Evolutionary conservation across 2,329 filamentous ascomycete species (phyloP).

Genomic region (Zasmidium cellare): DNA sequence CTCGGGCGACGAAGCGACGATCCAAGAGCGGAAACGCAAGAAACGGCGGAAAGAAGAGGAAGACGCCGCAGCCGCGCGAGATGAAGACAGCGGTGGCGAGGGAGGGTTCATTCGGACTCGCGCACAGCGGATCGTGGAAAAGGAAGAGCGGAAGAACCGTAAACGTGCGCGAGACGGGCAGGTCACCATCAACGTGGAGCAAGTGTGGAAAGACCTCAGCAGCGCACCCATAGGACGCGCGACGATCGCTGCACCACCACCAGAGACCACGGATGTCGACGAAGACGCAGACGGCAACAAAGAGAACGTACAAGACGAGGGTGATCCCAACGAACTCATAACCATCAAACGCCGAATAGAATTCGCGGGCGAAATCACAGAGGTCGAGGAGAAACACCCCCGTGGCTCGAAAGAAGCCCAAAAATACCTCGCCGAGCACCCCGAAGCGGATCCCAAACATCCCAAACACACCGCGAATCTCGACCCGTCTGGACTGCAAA

Average conservation of each 20-base stretch:
- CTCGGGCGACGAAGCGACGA: slow-evolving; percentile 59
- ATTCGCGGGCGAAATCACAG: slow-evolving; percentile 57
- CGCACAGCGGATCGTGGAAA: slow-evolving; percentile 52
- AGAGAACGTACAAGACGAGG: slow-evolving; percentile 19
- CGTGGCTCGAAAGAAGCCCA: slow-evolving; percentile 57
- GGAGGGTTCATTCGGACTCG: slow-evolving; percentile 56
- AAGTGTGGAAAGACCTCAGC: slow-evolving; percentile 56
- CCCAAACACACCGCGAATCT: slow-evolving; percentile 24
- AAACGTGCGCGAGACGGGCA: slow-evolving; percentile 44
- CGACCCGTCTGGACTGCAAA: slow-evolving; percentile 31
- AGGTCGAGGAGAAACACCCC: slow-evolving; percentile 54
- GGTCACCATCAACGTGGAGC: slow-evolving; percentile 57
- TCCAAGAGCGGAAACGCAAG: slow-evolving; percentile 46
- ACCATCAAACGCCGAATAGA: slow-evolving; percentile 59
- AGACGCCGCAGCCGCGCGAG: slow-evolving; percentile 14
- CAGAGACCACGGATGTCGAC: slow-evolving; percentile 21
- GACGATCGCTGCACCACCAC: slow-evolving; percentile 11
- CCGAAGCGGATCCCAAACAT: slow-evolving; percentile 34
- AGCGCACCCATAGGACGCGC: slow-evolving; percentile 32
- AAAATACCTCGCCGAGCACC: slow-evolving; percentile 49
- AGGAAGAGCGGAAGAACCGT: slow-evolving; percentile 50
- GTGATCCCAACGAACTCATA: slow-evolving; percentile 42
- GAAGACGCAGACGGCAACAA: slow-evolving; percentile 22
- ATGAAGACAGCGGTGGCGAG: slow-evolving; percentile 43
- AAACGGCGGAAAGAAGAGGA: slow-evolving; percentile 41